Percentiles rank a stretch among this genome's conserved stretches.
phyloP scores from a whole-genome alignment of 2,329 filamentous ascomycete species.

The Talaromyces sp. region DNA sequence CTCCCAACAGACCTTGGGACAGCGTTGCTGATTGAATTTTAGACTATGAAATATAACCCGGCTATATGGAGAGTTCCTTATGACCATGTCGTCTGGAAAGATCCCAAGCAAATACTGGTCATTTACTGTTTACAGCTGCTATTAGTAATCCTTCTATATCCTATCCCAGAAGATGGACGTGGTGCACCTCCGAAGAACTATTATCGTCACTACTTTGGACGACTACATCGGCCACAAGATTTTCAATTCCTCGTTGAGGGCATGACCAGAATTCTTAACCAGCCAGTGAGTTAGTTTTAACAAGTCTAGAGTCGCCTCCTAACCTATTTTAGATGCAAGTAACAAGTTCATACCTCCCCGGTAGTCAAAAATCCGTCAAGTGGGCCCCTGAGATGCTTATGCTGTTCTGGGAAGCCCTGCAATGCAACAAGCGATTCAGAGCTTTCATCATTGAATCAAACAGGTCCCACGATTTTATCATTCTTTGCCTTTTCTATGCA shows the following conservation, averaged over 20 bases:
- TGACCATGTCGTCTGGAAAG: conserved; percentile 86
- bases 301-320: neutral
- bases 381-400: conserved; percentile 96
- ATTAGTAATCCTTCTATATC: conserved; percentile 80
- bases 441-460: conserved; percentile 97
- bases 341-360: conserved; percentile 82
- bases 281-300: conserved; percentile 55
- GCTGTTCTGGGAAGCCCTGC: conserved; percentile 94
- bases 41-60: conserved; percentile 94
- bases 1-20: neutral
- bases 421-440: conserved; percentile 96
- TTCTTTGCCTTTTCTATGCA: conserved; percentile 87
- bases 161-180: conserved; percentile 72
- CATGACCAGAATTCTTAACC: conserved; percentile 87
- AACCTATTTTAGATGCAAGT: conserved; percentile 62
- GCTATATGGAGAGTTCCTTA: conserved; percentile 92
- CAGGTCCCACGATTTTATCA: conserved; percentile 85
- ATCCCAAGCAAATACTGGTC: conserved; percentile 83
- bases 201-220: conserved; percentile 87
- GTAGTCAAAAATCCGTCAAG: conserved; percentile 72
- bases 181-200: conserved; percentile 75
- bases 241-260: conserved; percentile 97
- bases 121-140: conserved; percentile 89
- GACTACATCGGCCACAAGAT: conserved; percentile 87
- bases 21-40: conserved; percentile 15